Base-by-base conservation (phyloP, 345 rosid species). In the Citrus maxima region DNA sequence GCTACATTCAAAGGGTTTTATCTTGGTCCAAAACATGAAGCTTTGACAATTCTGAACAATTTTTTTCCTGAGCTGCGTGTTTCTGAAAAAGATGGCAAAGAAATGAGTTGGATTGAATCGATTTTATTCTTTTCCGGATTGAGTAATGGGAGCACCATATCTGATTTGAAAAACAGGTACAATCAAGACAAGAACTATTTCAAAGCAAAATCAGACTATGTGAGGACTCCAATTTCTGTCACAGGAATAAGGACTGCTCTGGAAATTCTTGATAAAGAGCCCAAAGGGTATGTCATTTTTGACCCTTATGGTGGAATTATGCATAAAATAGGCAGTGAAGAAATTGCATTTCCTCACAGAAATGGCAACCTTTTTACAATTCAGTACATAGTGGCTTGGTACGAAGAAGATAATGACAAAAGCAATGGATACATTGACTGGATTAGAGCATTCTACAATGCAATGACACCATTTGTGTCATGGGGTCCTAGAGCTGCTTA, bases 241-340 rank as follows among this genome's bases (percentile, higher is more conserved):
- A 25, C 59, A 6, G 84, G 88, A 12, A 82, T 88, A 62, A 32
- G 59, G 58, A 55, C 77, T 30, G 82, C 85, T 30, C 13, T 90
- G 3, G 64, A 79, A 34, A 72, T 81, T 5, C 81, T 84, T 42
- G 87, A 73, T 10, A 25, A n/a, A 34, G 80, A 79, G 81, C 89
- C 87, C 3, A 85, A 84, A 72, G 86, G 84, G 28, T 80, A 74
- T 49, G 65, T 87, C 59, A 76, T 83, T 51, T 70, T 89, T 35
- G 88, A 89, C 80, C 93, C 95, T 4, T 89, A 85, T 21, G 92
- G 94, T 2, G 94, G 92, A 9, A 60, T 73, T 12, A 88, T 90
- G 92, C 51, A 64, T 74, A 75, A 80, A 40, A 88, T 90, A 78
- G 73, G 89, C 72, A 75, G 79, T 16, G 72, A 84, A 1, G 75